Conservation (phyloP, 768 basidiomycete genomes). For the Boletus fagicola region DNA sequence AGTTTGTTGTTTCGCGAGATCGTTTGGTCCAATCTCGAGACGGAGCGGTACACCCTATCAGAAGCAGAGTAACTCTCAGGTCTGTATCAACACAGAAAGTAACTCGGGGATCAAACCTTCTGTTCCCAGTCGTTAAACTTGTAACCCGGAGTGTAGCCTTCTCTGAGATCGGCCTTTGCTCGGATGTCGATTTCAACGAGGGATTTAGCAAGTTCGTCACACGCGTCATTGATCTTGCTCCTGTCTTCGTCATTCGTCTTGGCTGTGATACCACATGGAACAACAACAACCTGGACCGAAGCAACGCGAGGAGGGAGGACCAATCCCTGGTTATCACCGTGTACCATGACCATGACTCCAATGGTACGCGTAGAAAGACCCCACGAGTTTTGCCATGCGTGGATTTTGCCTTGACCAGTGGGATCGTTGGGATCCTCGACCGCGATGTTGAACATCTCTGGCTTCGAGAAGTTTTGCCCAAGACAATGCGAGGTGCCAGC, state of each 20-base stretch:
- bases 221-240: slow-evolving; percentile 69
- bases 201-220: slow-evolving; percentile 70
- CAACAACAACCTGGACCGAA: slow-evolving; percentile 83
- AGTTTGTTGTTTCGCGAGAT: slow-evolving; percentile 79
- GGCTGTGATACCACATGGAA: slow-evolving; percentile 93
- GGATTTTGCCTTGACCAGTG: slow-evolving; percentile 62
- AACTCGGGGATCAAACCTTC: slow-evolving; percentile 53
- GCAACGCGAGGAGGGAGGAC: slow-evolving; percentile 98
- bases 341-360: slow-evolving; percentile 99
- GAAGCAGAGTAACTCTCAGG: not conserved
- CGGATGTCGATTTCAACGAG: slow-evolving; percentile 73
- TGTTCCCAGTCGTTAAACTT: slow-evolving; percentile 99
- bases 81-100: not conserved
- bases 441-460: slow-evolving; percentile 96
- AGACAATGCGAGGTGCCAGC: slow-evolving; percentile 97
- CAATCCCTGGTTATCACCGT: slow-evolving; percentile 96
- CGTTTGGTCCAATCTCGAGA: slow-evolving; percentile 94
- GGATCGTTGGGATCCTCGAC: slow-evolving; percentile 91
- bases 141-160: slow-evolving; percentile 96
- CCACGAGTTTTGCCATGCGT: slow-evolving; percentile 99
- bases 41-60: slow-evolving; percentile 90
- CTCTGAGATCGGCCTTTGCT: slow-evolving; percentile 88
- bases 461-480: slow-evolving; percentile 95
- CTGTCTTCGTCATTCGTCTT: slow-evolving; percentile 71
- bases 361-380: slow-evolving; percentile 94